These are phyloP conservation scores for Yamadazyma blattariae DNA, from an alignment of 1,139 yeast species.

Conservation along the genomic window DNA sequence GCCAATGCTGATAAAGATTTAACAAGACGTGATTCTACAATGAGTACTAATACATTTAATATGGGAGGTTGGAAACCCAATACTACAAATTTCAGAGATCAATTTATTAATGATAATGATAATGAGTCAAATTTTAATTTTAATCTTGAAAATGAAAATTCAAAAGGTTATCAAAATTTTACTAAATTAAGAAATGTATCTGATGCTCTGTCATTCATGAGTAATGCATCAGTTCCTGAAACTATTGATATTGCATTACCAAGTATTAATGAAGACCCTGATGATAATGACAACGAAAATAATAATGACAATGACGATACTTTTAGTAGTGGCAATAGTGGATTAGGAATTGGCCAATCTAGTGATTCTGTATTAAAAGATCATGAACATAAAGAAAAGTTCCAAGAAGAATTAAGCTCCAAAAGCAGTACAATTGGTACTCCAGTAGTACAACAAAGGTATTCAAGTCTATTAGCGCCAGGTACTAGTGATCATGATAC, in stretches of 20 bases:
- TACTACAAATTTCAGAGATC: slow-evolving; percentile 47
- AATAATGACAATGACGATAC: slow-evolving; percentile 18
- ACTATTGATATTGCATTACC: slow-evolving; percentile 43
- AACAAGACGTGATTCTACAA: slow-evolving; percentile 32
- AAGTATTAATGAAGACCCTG: slow-evolving; percentile 33
- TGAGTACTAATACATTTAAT: slow-evolving; percentile 38
- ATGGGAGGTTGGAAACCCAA: slow-evolving; percentile 56
- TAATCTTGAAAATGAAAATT: slow-evolving; percentile 23
- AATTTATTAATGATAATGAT: slow-evolving; percentile 47
- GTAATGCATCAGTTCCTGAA: slow-evolving; percentile 38
- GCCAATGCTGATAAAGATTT: slow-evolving; percentile 9
- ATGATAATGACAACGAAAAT: slow-evolving; percentile 25
- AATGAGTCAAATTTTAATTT: slow-evolving; percentile 38
- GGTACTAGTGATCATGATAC: slow-evolving; percentile 10
- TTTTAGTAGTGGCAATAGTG: slow-evolving; percentile 11
- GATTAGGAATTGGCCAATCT: slow-evolving; percentile 13
- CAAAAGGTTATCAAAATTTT: slow-evolving; percentile 29
- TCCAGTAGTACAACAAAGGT: slow-evolving; percentile 13
- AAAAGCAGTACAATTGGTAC: slow-evolving; percentile 8
- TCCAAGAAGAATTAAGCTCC: slow-evolving; percentile 34
- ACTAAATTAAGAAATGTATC: slow-evolving; percentile 28
- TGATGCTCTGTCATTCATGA: slow-evolving; percentile 23
- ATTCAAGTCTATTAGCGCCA: slow-evolving; percentile 22
- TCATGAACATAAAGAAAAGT: slow-evolving; percentile 16
- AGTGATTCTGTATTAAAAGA: slow-evolving; percentile 33